Base-by-base conservation (phyloP, 1,284 basidiomycete genomes). In the Mycosarcoma maydis region DNA sequence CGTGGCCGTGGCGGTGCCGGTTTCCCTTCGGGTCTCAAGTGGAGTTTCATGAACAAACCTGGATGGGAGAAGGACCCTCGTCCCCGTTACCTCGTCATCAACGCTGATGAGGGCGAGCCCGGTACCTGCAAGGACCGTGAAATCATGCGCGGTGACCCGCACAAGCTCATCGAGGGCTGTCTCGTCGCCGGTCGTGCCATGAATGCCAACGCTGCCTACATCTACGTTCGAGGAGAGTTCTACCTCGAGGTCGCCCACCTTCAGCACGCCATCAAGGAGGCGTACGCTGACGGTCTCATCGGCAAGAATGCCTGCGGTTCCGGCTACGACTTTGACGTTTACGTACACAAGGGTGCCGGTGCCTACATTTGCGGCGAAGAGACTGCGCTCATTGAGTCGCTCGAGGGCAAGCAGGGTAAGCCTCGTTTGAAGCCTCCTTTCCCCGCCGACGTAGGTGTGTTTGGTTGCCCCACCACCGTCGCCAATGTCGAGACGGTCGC, bases 321-420 rank as follows among this genome's bases (percentile, higher is more conserved):
- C 0, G 94, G 94, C 10, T 98, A 95, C 85, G 84, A 88, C 38
- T 98, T 98, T 83, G 96, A 98, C 81, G 92, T 98, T 40, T 98
- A 98, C 84, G 84, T 98, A 17, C 95, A 98, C 84, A 92, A 94
- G 65, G 95, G 94, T 22, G 94, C 95, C 10, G 95, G 95, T 60
- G 95, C 95, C 29, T 98, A 98, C 85, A 96, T 98, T 70, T 98
- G 95, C 82, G 95, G 95, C 39, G 95, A 98, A 85, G 96, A 98
- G 85, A 98, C 96, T 0, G 95, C 95, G 1, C 86, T 98, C 27
- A 98, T 98, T 81, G 94, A 98, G 85, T 92, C 90, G 70, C 84
- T 98, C 59, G 96, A 98, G 85, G 86, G 95, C 36, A 98, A 98
- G 84, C 95, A 98, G 84, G 95, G 95, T 39, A 98, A 98, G 84